A percentile compares a stretch with the other conserved stretches of the same genome.
phyloP scores from a whole-genome alignment of 2,329 filamentous ascomycete species.

The Hypoxylon sp. region DNA sequence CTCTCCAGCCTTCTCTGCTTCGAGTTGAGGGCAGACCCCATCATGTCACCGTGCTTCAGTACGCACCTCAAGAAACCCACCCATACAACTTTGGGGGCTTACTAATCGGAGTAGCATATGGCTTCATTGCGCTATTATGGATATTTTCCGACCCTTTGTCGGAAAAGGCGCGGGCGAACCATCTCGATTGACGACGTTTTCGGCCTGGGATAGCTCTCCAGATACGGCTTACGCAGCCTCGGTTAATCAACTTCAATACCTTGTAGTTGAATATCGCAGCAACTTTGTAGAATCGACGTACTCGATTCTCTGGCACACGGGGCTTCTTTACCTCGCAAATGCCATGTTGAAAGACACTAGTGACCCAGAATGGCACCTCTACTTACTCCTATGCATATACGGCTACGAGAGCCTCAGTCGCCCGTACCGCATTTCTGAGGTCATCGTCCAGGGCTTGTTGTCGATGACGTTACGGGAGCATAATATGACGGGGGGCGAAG shows the following conservation, averaged over 20 bases:
- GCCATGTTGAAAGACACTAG: slow-evolving; percentile 54
- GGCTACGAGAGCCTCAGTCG: slow-evolving; percentile 56
- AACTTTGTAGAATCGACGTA: slow-evolving; percentile 55
- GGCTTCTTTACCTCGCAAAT: slow-evolving; percentile 59
- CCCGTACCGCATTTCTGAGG: slow-evolving; percentile 57
- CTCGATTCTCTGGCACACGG: slow-evolving; percentile 60
- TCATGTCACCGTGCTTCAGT: slow-evolving; percentile 58
- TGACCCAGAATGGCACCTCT: slow-evolving; percentile 55
- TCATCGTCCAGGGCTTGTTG: slow-evolving; percentile 55
- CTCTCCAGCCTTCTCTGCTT: slow-evolving; percentile 50
- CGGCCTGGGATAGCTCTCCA: slow-evolving; percentile 50
- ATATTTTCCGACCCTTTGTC: slow-evolving; percentile 56
- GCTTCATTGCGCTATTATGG: slow-evolving; percentile 58
- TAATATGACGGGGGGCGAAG: slow-evolving; percentile 52
- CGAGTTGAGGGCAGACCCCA: slow-evolving; percentile 51
- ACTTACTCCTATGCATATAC: slow-evolving; percentile 59
- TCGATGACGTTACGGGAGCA: slow-evolving; percentile 56
- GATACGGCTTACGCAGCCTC: slow-evolving; percentile 56
- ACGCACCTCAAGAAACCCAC: slow-evolving; percentile 33
- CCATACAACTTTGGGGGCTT: background rate
- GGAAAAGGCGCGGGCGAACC: slow-evolving; percentile 10
- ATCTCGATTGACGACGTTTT: slow-evolving; percentile 53
- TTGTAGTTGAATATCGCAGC: slow-evolving; percentile 57
- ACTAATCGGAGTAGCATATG: slow-evolving; percentile 55
- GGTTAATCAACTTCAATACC: slow-evolving; percentile 57